Percentiles rank a stretch among this genome's conserved stretches.
Conservation (phyloP, 129 eudicot species). For the Scalesia atractyloides region DNA sequence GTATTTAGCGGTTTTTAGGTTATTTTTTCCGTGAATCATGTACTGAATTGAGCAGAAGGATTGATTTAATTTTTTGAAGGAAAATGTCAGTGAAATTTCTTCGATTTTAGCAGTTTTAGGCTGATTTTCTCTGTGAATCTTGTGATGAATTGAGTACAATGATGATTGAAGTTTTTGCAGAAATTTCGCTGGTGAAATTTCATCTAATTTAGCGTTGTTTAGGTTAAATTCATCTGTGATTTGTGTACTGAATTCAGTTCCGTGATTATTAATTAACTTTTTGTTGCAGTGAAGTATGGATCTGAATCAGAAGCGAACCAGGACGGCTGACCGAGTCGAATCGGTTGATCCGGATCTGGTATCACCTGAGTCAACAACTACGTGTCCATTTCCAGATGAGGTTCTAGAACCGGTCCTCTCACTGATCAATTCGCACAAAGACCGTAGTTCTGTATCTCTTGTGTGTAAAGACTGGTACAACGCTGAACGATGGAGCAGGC, state of each 20-base stretch:
- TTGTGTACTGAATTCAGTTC: background rate
- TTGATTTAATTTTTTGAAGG: too few relatives aligned
- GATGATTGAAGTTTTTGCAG: background rate
- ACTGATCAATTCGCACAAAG: conserved; percentile 51
- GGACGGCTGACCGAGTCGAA: conserved; percentile 15
- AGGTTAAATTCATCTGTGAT: background rate
- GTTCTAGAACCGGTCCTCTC: conserved; percentile 68
- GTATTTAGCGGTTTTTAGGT: background rate
- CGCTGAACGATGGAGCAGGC: conserved; percentile 79
- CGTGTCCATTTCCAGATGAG: conserved; percentile 67
- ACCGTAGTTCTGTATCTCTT: conserved; percentile 67
- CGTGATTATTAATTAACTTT: background rate
- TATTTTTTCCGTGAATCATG: background rate
- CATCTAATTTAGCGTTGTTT: background rate
- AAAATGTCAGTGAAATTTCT: background rate
- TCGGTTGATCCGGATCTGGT: conserved; percentile 15
- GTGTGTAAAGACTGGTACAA: conserved; percentile 84
- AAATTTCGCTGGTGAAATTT: background rate
- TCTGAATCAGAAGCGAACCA: conserved; percentile 28
- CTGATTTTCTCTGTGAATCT: background rate
- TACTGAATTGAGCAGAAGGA: background rate
- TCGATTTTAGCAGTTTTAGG: background rate
- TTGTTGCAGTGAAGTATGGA: conserved; percentile 25
- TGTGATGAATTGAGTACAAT: background rate
- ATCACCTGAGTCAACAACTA: conserved; percentile 27